phyloP scores from a whole-genome alignment of 306 rosid species.

The Gastrolobium villosum region DNA sequence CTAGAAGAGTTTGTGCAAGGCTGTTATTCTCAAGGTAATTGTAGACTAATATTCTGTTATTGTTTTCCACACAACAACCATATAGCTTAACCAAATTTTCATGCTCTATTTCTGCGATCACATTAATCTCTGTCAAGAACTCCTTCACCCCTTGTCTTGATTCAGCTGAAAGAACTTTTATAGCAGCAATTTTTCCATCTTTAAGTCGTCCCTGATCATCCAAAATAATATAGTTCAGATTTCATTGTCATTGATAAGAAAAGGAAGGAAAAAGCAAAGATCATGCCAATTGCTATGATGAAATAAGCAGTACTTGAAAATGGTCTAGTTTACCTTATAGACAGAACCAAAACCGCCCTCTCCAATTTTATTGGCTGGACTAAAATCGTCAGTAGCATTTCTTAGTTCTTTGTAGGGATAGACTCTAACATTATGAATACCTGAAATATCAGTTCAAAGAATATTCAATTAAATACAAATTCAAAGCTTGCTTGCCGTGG shows the following conservation, averaged over 20 bases:
- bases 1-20: constrained; percentile 84
- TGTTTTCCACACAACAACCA: constrained; percentile 86
- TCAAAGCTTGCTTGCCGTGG: too few relatives aligned
- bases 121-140: constrained; percentile 93
- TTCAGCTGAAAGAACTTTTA: constrained; percentile 92
- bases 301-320: constrained; percentile 39
- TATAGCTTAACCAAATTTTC: constrained; percentile 90
- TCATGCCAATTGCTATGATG: background rate
- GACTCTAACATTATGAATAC: constrained; percentile 71
- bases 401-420: constrained; percentile 76
- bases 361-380: constrained; percentile 82
- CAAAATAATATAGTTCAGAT: constrained; percentile 36
- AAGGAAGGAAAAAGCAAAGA: constrained; percentile 35
- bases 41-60: constrained; percentile 87
- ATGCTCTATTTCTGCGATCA: constrained; percentile 86
- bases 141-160: constrained; percentile 94
- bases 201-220: constrained; percentile 82
- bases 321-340: constrained; percentile 69
- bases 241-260: constrained; percentile 36
- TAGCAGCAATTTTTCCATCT: constrained; percentile 87
- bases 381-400: constrained; percentile 78
- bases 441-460: constrained; percentile 62
- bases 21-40: constrained; percentile 96
- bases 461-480: constrained; percentile 37
- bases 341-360: constrained; percentile 99